Conservation (phyloP, 1,284 basidiomycete species). For the Melampsora americana region DNA sequence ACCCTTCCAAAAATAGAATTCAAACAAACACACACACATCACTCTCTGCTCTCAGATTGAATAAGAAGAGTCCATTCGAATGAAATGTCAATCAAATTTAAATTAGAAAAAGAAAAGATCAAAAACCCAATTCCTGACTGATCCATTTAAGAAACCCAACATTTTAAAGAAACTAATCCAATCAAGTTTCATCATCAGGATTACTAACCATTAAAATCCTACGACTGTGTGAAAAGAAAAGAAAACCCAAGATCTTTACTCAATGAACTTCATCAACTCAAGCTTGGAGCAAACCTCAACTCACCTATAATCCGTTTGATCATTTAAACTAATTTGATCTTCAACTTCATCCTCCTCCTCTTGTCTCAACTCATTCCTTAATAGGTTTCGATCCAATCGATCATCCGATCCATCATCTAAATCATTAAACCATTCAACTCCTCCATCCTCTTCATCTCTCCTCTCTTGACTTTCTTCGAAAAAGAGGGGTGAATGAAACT, state of each 20-base stretch:
- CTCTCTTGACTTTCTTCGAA: no score
- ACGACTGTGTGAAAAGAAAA: not conserved
- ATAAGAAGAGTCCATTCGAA: no score
- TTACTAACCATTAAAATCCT: conserved; percentile 29
- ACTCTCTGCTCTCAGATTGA: no score
- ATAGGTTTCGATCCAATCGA: no score
- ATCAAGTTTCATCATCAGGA: conserved; percentile 19
- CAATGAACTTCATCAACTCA: no score
- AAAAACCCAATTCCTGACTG: conserved; percentile 6
- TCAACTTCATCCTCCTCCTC: not conserved
- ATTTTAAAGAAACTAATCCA: not conserved
- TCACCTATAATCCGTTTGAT: conserved; percentile 26
- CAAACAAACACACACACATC: no score
- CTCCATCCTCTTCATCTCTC: no score
- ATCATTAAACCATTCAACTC: no score
- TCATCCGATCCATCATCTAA: no score
- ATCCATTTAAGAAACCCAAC: not conserved
- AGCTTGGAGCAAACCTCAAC: not conserved
- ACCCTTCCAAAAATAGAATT: no score
- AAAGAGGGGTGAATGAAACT: no score
- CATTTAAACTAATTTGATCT: conserved; percentile 10
- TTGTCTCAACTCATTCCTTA: no score
- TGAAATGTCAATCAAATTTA: not conserved
- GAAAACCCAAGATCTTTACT: not conserved
- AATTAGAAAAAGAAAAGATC: conserved; percentile 35